phyloP scores from a whole-genome alignment of 306 rosid species.

The Gillenia trifoliata region DNA sequence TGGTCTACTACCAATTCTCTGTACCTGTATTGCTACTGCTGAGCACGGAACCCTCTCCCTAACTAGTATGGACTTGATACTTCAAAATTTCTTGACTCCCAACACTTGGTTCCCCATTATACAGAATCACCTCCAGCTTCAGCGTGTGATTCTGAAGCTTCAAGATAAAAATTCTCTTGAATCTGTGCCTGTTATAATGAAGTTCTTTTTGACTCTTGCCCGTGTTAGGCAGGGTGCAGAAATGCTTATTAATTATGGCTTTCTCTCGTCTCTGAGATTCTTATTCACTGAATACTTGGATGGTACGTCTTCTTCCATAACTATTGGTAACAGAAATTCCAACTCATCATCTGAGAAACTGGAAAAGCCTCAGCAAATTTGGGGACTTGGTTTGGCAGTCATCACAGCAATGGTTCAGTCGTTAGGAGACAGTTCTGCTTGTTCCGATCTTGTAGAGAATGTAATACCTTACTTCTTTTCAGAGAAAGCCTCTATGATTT shows the following conservation, averaged over 20 bases:
- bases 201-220: constrained; percentile 81
- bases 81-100: constrained; percentile 60
- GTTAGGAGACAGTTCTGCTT: constrained; percentile 68
- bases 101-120: constrained; percentile 79
- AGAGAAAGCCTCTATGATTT: constrained; percentile 64
- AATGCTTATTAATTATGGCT: constrained; percentile 68
- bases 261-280: constrained; percentile 65
- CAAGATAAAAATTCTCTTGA: constrained; percentile 46
- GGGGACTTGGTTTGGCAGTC: constrained; percentile 90
- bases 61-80: constrained; percentile 65
- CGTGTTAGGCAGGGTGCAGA: constrained; percentile 86
- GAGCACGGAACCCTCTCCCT: constrained; percentile 65
- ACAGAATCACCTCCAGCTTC: constrained; percentile 70
- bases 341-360: constrained; percentile 35
- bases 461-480: constrained; percentile 72
- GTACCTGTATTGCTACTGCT: constrained; percentile 53
- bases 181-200: constrained; percentile 58
- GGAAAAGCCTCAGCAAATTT: constrained; percentile 59
- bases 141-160: constrained; percentile 60
- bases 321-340: constrained; percentile 28
- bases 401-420: constrained; percentile 85
- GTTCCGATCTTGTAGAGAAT: constrained; percentile 62
- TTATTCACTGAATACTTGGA: constrained; percentile 51
- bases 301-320: constrained; percentile 32
- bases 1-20: constrained; percentile 76